These are phyloP conservation scores for Lactarius indigo DNA, from an alignment of 768 basidiomycete species.

Conservation along the genomic window DNA sequence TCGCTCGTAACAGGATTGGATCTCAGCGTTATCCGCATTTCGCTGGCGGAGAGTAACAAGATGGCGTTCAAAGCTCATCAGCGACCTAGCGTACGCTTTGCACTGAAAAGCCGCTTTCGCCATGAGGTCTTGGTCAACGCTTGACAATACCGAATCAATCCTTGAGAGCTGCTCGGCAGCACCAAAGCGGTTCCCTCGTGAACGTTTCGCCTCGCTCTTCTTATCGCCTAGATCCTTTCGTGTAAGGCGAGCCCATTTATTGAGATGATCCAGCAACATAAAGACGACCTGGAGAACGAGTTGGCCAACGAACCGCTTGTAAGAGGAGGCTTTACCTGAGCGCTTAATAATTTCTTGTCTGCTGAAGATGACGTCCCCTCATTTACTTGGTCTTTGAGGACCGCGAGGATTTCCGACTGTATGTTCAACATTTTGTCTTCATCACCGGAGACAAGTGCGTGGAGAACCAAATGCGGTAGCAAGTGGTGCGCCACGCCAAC, in stretches of 20 bases:
- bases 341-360: slow-evolving; percentile 86
- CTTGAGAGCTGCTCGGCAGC: slow-evolving; percentile 59
- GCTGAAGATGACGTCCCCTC: slow-evolving; percentile 50
- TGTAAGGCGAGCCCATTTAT: slow-evolving; percentile 77
- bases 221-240: slow-evolving; percentile 55
- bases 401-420: slow-evolving; percentile 69
- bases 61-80: slow-evolving; percentile 93
- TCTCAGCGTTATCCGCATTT: slow-evolving; percentile 41
- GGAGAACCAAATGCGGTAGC: slow-evolving; percentile 87
- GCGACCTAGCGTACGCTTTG: slow-evolving; percentile 87
- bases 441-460: slow-evolving; percentile 73
- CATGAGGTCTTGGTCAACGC: slow-evolving; percentile 84
- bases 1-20: slow-evolving; percentile 77
- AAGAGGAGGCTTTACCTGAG: slow-evolving; percentile 61
- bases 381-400: slow-evolving; percentile 85
- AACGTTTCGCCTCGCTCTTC: slow-evolving; percentile 50
- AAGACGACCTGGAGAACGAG: slow-evolving; percentile 71
- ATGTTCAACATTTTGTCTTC: slow-evolving; percentile 62
- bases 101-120: slow-evolving; percentile 92
- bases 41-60: slow-evolving; percentile 50
- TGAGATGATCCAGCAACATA: slow-evolving; percentile 91
- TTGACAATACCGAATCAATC: slow-evolving; percentile 79
- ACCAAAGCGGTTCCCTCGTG: slow-evolving; percentile 39
- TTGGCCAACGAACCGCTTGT: not conserved
- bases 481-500: slow-evolving; percentile 91